phyloP scores from a whole-genome alignment of 2,329 filamentous ascomycete genomes.

The Pseudogymnoascus sp. region DNA sequence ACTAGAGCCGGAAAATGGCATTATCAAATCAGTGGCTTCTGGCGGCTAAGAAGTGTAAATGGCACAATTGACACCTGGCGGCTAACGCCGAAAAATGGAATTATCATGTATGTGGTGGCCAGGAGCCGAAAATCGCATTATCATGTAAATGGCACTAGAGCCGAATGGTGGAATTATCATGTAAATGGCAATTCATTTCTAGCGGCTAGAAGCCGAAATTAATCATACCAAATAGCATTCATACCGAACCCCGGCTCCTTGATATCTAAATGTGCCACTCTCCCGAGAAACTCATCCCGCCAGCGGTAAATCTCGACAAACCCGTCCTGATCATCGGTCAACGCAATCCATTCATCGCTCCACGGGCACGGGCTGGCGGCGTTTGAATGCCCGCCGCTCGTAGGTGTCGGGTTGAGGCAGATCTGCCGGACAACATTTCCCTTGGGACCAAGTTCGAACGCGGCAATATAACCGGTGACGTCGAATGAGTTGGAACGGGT shows the following conservation, averaged over 20 bases:
- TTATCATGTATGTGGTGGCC: no score
- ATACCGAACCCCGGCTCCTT: constrained; percentile 87
- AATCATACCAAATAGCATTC: constrained; percentile 93
- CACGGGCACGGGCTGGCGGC: constrained; percentile 78
- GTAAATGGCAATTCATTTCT: background rate
- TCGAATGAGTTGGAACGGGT: constrained; percentile 69
- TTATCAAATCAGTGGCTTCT: no score
- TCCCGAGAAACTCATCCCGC: constrained; percentile 66
- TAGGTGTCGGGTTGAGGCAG: constrained; percentile 74
- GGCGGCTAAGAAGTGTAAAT: no score
- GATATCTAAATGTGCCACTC: constrained; percentile 69
- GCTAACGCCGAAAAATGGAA: background rate
- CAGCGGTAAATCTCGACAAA: constrained; percentile 84
- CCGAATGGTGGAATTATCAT: background rate
- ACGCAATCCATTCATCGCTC: constrained; percentile 80
- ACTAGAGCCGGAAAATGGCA: background rate
- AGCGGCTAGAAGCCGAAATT: background rate
- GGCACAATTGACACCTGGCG: background rate
- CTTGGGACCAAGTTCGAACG: constrained; percentile 60
- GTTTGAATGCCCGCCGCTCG: constrained; percentile 81
- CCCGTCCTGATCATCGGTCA: constrained; percentile 82
- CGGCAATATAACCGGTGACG: constrained; percentile 74
- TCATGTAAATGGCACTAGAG: background rate
- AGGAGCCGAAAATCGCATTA: no score
- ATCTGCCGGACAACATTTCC: constrained; percentile 72